These are phyloP conservation scores for Hamigera avellanea DNA, from an alignment of 495 filamentous ascomycete species.

Conservation along the genomic window DNA sequence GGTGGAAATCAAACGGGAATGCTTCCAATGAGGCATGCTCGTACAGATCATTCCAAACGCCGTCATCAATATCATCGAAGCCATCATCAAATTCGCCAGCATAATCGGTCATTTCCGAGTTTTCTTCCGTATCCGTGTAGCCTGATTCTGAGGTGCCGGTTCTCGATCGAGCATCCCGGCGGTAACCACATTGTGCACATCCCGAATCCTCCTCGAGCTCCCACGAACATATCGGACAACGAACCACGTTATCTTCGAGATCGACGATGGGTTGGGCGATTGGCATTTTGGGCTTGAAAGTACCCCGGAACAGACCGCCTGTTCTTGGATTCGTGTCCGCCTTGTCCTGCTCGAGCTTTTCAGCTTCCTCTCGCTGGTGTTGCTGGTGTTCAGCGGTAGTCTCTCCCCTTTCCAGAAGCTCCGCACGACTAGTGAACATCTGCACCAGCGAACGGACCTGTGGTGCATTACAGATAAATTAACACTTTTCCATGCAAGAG, in stretches of 20 bases:
- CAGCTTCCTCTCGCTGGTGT: conserved; percentile 49
- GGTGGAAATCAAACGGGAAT: conserved; percentile 4
- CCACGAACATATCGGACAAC: conserved; percentile 55
- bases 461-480: conserved; percentile 5
- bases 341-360: conserved; percentile 45
- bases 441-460: conserved; percentile 56
- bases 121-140: conserved; percentile 17
- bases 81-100: conserved; percentile 28
- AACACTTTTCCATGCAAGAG: neutral
- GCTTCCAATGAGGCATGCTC: conserved; percentile 7
- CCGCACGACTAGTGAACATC: conserved; percentile 50
- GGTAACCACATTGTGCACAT: conserved; percentile 44
- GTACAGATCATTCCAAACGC: conserved; percentile 11
- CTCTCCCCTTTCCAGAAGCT: conserved; percentile 52
- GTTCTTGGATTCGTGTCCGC: conserved; percentile 33
- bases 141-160: conserved; percentile 11
- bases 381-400: conserved; percentile 46
- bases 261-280: conserved; percentile 36
- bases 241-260: conserved; percentile 46
- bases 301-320: conserved; percentile 55
- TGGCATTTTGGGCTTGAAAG: conserved; percentile 34
- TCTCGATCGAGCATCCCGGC: conserved; percentile 27
- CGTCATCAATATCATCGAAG: conserved; percentile 18
- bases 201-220: conserved; percentile 46
- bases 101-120: conserved; percentile 22